Base-by-base conservation (phyloP, 495 filamentous ascomycete genomes). In the Penicillium turbatum region DNA sequence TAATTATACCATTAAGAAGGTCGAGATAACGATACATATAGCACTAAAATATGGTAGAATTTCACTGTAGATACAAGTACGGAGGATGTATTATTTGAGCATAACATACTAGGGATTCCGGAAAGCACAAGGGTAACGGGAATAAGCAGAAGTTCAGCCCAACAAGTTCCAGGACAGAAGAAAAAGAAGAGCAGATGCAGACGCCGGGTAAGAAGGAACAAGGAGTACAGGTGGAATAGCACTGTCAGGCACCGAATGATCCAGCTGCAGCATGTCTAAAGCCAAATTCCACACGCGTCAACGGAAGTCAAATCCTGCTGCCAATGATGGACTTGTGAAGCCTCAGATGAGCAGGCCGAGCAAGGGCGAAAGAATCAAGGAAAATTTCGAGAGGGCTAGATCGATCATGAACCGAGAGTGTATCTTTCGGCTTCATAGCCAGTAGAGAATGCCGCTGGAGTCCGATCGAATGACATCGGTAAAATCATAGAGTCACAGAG, bases 61-160 rank as follows among this genome's bases (percentile, higher is more conserved):
- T 30, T 31, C 41, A 17, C 11, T 27, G 42, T 61, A 61, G 38
- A 54, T 63, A 63, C 56, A 63, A 31, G 49, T 54, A 46, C 61
- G 51, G 46, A 51, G 54, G 60, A 64, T 65, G 57, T 71, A 73
- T 73, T 75, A 75, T 73, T 68, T 74, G 66, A 55, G 60, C 58
- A 64, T 72, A 63, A 54, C 63, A 72, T 73, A 71, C 68, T 69
- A 55, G 55, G 43, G 56, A 48, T 49, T 67, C 57, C 60, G 61
- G 17, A 10, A 55, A 56, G 17, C 42, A 52, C 37, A 40, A 51
- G 51, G 52, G 47, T 54, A 65, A 65, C 46, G 60, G 53, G 56
- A 53, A 46, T 57, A 24, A 62, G 63, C 55, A 64, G 59, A 51
- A 64, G 64, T 63, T 67, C 39, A 63, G 51, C 65, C 68, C 64